Evolutionary conservation across 2,329 filamentous ascomycete genomes (phyloP).

Genomic region (Erysiphe neolycopersici): DNA sequence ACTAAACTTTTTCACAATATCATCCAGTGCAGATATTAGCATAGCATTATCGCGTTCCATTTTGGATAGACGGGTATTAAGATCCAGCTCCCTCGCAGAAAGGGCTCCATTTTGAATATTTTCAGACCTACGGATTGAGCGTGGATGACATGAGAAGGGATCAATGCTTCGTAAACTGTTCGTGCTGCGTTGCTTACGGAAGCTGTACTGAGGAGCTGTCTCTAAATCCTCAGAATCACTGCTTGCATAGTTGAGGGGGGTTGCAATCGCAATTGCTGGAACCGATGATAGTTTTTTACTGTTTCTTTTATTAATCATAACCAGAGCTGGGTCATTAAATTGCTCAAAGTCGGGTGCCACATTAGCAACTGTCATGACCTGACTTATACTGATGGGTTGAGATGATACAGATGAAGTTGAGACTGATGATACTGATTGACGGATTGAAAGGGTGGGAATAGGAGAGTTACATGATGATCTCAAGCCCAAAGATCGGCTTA

Average conservation of each 20-base stretch:
- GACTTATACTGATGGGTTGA: background rate
- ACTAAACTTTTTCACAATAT: conserved; percentile 3
- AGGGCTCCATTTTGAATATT: background rate
- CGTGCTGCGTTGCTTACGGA: background rate
- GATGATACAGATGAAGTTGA: background rate
- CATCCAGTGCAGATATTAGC: conserved; percentile 5
- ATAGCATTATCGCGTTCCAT: conserved; percentile 9
- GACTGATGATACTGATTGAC: background rate
- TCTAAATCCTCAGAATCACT: background rate
- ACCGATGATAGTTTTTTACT: background rate
- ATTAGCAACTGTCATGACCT: background rate
- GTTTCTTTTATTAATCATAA: background rate
- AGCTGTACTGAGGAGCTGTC: background rate
- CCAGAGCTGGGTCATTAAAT: background rate
- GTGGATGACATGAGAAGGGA: too few species aligned
- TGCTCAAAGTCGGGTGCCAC: background rate
- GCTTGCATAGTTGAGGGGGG: background rate
- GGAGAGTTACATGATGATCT: background rate
- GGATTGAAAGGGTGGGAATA: too few species aligned
- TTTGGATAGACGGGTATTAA: conserved; percentile 6
- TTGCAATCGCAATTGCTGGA: background rate
- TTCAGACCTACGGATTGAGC: background rate
- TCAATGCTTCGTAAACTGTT: background rate
- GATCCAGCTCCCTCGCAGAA: conserved; percentile 1
- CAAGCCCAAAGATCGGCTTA: background rate